phyloP scores from a whole-genome alignment of 352 stramenopile genomes.

The Phytophthora constricta region DNA sequence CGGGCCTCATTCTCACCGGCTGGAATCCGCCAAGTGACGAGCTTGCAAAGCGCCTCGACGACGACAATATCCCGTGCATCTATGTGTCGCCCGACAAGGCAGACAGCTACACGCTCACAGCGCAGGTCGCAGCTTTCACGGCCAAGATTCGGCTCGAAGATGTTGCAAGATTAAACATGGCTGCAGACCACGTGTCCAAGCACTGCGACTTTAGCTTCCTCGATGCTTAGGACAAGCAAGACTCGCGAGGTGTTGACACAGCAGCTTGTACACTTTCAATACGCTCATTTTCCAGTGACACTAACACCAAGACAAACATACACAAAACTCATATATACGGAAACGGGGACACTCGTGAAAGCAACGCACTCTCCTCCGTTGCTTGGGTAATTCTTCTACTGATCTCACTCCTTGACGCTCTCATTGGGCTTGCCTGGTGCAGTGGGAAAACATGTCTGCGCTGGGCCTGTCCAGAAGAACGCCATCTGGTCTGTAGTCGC shows the following conservation, averaged over 20 bases:
- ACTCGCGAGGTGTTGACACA: not conserved
- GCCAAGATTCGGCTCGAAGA: conserved; percentile 85
- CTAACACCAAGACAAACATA: conserved; percentile 5
- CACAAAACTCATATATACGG: conserved; percentile 25
- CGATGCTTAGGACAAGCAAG: conserved; percentile 38
- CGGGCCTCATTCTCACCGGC: conserved; percentile 84
- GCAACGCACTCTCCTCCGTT: conserved; percentile 29
- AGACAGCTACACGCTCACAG: conserved; percentile 89
- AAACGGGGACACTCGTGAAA: conserved; percentile 18
- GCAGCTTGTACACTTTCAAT: conserved; percentile 18
- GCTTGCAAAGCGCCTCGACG: conserved; percentile 72
- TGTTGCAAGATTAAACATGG: conserved; percentile 74
- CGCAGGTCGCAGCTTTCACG: conserved; percentile 80
- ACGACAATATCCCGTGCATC: conserved; percentile 88
- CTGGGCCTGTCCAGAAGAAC: conserved; percentile 2
- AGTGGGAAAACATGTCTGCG: conserved; percentile 2
- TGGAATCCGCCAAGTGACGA: conserved; percentile 79
- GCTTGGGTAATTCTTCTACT: conserved; percentile 34
- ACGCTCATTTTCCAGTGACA: not conserved
- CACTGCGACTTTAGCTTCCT: conserved; percentile 87
- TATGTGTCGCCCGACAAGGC: conserved; percentile 85
- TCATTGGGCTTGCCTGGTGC: conserved; percentile 1
- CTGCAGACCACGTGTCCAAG: conserved; percentile 79
- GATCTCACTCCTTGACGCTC: conserved; percentile 20
- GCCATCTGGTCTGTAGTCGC: conserved; percentile 18